Evolutionary conservation across 495 filamentous ascomycete genomes (phyloP), one percentile per base, ranked within the genome.

Genomic region (Pseudomonodictys pantanalensis): DNA sequence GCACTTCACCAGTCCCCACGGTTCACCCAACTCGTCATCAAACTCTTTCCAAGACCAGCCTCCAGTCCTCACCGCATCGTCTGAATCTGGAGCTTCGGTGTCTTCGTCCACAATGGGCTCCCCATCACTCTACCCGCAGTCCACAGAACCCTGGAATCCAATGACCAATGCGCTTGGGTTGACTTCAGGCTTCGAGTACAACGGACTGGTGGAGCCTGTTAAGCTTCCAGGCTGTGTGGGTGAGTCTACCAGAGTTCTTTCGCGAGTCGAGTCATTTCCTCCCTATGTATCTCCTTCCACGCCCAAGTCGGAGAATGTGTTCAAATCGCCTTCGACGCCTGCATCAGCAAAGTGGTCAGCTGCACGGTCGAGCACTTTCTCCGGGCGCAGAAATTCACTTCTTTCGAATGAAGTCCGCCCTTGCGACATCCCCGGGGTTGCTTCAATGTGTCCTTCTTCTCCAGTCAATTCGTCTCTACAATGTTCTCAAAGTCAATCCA

Each of bases 71-170:
- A 91, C 45, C 22, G 66, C 69, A 2, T 91, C 88, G 15, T 89
- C 86, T 52, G 85, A 87, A 24, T 93, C 90, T 2, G 86, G 81
- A 1, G 81, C 85, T 12, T 92, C 89, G 12, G 77, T 81, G 54
- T 80, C 88, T 15, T 93, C 91, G 1, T 95, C 91, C 3, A 81
- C 85, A 29, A 86, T 89, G 65, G 89, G 86, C 29, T 96, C 91
- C 8, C 91, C 91, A 18, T 87, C 82, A 17, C 81, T 86, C 38
- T 75, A 79, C 48, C 74, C 81, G 35, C 74, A 77, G 68, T 83
- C 67, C 70, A 75, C 79, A 35, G 76, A 83, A 60, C 89, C 86
- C 81, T 73, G 80, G 22, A 79, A 81, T n/a, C 76, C 79, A 15
- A 41, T 59, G 28, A 74, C 78, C 42, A 75, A 83, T 54, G 84